phyloP scores from a whole-genome alignment of 1,139 yeast genomes.

The Taphrina sp. region DNA sequence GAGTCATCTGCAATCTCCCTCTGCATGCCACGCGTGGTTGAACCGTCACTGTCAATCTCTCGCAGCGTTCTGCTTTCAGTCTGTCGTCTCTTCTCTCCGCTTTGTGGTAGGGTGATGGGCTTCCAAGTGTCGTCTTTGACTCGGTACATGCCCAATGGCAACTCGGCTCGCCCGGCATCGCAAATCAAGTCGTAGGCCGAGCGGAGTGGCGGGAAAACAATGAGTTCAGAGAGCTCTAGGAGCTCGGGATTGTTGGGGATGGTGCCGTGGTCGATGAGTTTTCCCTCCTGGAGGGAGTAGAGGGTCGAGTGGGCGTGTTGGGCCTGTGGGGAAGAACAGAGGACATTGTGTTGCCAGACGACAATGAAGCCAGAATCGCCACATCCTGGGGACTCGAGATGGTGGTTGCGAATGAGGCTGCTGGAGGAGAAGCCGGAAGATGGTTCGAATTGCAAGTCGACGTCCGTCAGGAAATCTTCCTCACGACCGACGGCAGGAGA shows the following conservation, averaged over 20 bases:
- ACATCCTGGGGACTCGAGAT: too few relatives aligned
- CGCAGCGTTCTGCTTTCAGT: not conserved
- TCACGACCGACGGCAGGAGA: not conserved
- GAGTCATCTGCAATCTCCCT: not conserved
- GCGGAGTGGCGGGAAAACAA: not conserved
- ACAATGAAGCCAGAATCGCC: constrained; percentile 6
- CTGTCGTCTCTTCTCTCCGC: not conserved
- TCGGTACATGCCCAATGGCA: constrained; percentile 10
- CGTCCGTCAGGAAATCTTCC: not conserved
- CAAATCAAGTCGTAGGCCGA: constrained; percentile 7
- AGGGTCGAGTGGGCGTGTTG: not conserved
- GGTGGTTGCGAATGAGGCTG: too few relatives aligned
- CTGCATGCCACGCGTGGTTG: not conserved
- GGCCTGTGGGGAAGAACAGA: constrained; percentile 1
- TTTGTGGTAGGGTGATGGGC: not conserved
- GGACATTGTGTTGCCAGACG: constrained; percentile 8
- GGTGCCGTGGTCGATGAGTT: constrained; percentile 2
- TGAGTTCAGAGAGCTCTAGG: not conserved
- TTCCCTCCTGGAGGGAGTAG: not conserved
- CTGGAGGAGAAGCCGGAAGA: too few relatives aligned
- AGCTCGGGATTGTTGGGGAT: constrained; percentile 1
- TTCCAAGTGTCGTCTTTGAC: constrained; percentile 3
- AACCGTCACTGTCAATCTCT: not conserved
- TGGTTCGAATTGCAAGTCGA: not conserved
- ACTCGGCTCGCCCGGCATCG: not conserved